Evolutionary conservation across 257 asterid genomes (phyloP).

Genomic region (Thymus mandschuricus): DNA sequence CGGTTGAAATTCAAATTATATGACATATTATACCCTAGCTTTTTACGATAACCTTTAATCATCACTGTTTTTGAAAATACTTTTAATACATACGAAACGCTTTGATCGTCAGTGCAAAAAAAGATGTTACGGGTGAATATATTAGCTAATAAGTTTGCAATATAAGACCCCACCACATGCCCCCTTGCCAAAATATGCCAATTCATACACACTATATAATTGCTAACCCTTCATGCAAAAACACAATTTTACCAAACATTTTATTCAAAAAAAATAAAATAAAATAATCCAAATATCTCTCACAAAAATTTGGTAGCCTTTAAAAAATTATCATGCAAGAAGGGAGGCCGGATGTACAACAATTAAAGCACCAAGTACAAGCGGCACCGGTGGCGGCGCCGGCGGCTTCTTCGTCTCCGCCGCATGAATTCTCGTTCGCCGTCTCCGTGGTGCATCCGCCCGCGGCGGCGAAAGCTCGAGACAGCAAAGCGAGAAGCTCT

Average conservation of each 20-base stretch:
- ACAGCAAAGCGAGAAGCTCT: constrained; percentile 30
- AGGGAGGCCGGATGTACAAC: constrained; percentile 22
- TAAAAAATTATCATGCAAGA: constrained; percentile 38
- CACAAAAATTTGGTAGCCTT: constrained; percentile 25
- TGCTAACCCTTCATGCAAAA: constrained; percentile 34
- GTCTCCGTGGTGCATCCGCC: constrained; percentile 68
- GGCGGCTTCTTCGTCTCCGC: constrained; percentile 72
- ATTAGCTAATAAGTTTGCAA: background rate
- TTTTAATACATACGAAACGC: too few relatives aligned
- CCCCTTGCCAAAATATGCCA: constrained; percentile 26
- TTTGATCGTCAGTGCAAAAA: too few relatives aligned
- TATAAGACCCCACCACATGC: constrained; percentile 44
- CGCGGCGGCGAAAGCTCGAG: constrained; percentile 25
- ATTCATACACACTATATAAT: constrained; percentile 24
- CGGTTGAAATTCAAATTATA: too few relatives aligned
- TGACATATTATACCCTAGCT: too few relatives aligned
- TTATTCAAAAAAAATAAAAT: too few relatives aligned
- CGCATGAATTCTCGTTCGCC: constrained; percentile 90
- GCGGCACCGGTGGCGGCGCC: background rate
- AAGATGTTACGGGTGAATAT: too few relatives aligned
- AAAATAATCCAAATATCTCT: constrained; percentile 53
- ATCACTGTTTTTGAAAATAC: too few relatives aligned
- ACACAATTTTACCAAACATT: background rate
- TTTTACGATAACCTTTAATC: too few relatives aligned
- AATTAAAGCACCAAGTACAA: constrained; percentile 29